Conservation (phyloP, 345 rosid species). For the Boechera stricta region DNA sequence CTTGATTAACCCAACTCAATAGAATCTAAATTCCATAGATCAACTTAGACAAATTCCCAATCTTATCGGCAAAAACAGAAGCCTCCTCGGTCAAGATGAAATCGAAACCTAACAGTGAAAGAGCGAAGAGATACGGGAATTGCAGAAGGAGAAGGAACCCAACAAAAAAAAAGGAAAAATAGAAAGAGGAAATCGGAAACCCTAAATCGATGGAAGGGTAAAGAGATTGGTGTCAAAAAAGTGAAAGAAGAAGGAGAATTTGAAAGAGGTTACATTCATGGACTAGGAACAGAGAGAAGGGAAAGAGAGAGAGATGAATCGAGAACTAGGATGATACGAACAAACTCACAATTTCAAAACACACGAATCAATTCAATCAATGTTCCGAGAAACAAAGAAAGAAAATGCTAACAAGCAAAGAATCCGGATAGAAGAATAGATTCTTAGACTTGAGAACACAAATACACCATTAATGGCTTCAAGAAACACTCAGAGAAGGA, state of each 20-base stretch:
- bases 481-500: no score
- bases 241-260: slow-evolving; percentile 21
- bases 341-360: no score
- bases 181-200: slow-evolving; percentile 24
- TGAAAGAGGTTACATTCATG: slow-evolving; percentile 20
- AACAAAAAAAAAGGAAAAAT: neutral
- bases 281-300: slow-evolving; percentile 12
- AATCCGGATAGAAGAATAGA: no score
- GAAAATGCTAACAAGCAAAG: no score
- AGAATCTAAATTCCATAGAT: slow-evolving; percentile 5
- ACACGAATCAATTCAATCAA: no score
- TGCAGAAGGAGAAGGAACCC: neutral
- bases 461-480: no score
- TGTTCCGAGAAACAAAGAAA: no score
- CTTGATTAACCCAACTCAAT: neutral
- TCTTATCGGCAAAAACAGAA: neutral
- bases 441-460: no score
- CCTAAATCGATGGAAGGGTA: slow-evolving; percentile 42
- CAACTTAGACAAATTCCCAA: neutral
- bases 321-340: slow-evolving; percentile 7
- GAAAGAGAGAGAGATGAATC: slow-evolving; percentile 28
- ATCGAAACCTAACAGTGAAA: neutral
- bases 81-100: neutral
- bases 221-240: slow-evolving; percentile 39
- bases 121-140: slow-evolving; percentile 6